Percentiles rank a stretch among this genome's conserved stretches.
These are phyloP conservation scores for Polyplosphaeria fusca DNA, from an alignment of 495 filamentous ascomycete genomes.

Conservation along the genomic window DNA sequence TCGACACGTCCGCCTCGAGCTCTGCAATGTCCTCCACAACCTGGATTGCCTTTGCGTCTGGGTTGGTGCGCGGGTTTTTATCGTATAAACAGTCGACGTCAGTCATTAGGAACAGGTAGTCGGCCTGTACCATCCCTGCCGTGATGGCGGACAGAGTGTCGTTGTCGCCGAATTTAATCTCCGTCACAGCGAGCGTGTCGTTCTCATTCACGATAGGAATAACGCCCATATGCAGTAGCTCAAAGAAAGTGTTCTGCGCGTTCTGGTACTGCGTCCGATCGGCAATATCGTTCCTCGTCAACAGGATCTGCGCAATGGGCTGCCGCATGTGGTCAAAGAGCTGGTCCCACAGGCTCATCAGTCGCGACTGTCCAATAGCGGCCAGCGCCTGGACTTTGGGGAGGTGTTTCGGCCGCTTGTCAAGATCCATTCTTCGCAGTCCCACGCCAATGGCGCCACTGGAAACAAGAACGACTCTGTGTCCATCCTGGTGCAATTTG, in stretches of 20 bases:
- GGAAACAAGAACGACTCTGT: conserved; percentile 90
- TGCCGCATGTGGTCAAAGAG: conserved; percentile 82
- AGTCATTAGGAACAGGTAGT: conserved; percentile 97
- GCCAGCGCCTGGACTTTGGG: conserved; percentile 89
- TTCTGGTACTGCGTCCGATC: conserved; percentile 96
- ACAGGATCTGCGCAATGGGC: conserved; percentile 87
- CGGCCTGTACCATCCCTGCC: conserved; percentile 93
- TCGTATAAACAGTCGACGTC: conserved; percentile 97
- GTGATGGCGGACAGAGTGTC: conserved; percentile 96
- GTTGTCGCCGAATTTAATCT: conserved; percentile 99
- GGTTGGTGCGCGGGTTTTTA: conserved; percentile 81
- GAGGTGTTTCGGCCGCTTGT: conserved; percentile 83
- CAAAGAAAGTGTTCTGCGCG: conserved; percentile 87
- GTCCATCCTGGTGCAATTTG: conserved; percentile 80
- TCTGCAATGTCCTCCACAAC: conserved; percentile 84
- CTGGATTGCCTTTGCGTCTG: conserved; percentile 84
- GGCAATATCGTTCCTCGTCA: conserved; percentile 96
- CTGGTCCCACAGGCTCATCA: conserved; percentile 94
- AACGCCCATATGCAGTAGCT: conserved; percentile 90
- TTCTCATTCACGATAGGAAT: conserved; percentile 99
- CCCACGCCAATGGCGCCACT: conserved; percentile 96
- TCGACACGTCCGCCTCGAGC: conserved; percentile 87
- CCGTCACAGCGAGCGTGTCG: conserved; percentile 92
- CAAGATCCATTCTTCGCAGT: conserved; percentile 80
- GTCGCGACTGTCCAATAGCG: conserved; percentile 90